Evolutionary conservation across 2,329 filamentous ascomycete genomes (phyloP), one percentile per base, ranked within the genome.

Genomic region (Ilyonectria destructans): DNA sequence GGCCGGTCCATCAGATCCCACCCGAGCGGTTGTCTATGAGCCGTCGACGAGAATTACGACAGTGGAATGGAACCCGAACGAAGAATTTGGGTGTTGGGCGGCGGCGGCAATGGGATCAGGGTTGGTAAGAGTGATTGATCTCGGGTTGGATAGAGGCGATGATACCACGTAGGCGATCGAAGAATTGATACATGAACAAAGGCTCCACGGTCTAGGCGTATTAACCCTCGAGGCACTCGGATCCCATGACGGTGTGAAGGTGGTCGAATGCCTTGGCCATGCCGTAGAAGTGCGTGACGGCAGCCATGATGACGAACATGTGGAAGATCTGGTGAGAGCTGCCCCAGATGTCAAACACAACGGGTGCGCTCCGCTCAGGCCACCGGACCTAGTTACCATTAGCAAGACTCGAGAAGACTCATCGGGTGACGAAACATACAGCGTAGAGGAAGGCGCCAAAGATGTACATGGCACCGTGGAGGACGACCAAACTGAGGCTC

Each of bases 271-370:
- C 95, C 80, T 90, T 92, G 33, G 93, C 79, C 82, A 98, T 87
- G 56, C 93, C 95, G 59, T 90, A 91, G 67, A 98, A 84, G 84
- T 99, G 96, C 26, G 92, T 89, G 1, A 89, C 87, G 0, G 94
- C 96, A 0, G 96, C 96, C 68, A 95, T 81, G 17, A 98, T 85
- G 31, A 99, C 95, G 71, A 96, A 87, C 45, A 97, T 85, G 83
- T 99, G 96, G 80, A 99, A 99, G 71, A 99, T 92, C 83, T 99
- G 96, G 81, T 99, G 96, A 21, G 94, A 97, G 78, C 91, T 95
- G 43, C 96, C 96, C 89, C 93, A 93, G 58, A 98, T 93, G 81
- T 99, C 96, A 77, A 96, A 98, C 8, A 81, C 85, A 1, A 94
- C 93, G 0, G 96, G 96, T 51, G 84, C 88, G 76, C 87, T 89